Evolutionary conservation across 2,329 filamentous ascomycete species (phyloP), one percentile per base, ranked within the genome.

Genomic region (Balansia obtecta): DNA sequence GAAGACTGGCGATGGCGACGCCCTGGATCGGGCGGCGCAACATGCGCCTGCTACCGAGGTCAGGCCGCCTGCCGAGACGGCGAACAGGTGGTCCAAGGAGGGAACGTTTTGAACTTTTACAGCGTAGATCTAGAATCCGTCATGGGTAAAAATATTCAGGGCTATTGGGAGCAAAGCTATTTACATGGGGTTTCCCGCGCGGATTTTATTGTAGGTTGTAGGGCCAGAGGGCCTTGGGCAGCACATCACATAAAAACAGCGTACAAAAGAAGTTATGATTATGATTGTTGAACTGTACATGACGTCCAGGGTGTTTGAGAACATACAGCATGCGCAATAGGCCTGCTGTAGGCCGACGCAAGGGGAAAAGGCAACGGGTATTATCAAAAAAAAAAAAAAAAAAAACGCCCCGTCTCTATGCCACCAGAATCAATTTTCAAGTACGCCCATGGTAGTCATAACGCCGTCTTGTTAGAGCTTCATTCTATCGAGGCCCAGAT

Each of bases 1-100:
- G 45, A 57, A 55, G 44, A 52, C 56, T 8, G 44, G 51, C 1
- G 50, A 48, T 0, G 56, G 56, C 4, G 54, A 58, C 30, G 48
- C 50, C 4, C 46, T 53, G n/a, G 62, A 64, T 32, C 54, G 52
- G 30, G 62, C 61, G 2, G 59, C 61, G 16, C 62, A 64, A 47
- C 61, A 60, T 49, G 62, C 62, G 8, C 62, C 61, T 4, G 60
- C 56, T 8, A 57, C 54, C 1, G 61, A 63, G 51, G 54, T 63
- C 18, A 58, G 57, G 44, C 38, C 51, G 27, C 34, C 52, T 15
- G 16, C 50, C n/a, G 53, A 51, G 22, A 45, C 50, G n/a, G 41
- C 32, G 10, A 55, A 54, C 2, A 52, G 51, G 18, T 57, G 59
- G 54, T 58, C 52, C 18, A 58, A 56, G 37, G 60, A 61, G 15